Evolutionary conservation across 2,329 filamentous ascomycete species (phyloP).

Genomic region (Plenodomus tracheiphilus): DNA sequence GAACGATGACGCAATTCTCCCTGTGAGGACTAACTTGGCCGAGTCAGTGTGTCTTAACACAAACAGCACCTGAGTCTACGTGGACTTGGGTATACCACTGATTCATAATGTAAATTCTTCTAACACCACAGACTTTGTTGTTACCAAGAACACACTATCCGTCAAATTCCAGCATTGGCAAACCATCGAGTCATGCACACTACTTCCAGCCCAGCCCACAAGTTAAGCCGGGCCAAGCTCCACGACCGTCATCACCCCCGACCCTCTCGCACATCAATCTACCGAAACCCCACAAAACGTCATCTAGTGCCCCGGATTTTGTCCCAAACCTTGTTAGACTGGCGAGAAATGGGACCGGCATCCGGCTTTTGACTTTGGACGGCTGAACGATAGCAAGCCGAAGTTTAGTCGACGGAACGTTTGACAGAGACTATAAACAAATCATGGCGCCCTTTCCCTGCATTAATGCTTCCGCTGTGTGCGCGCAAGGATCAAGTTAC

Average conservation of each 20-base stretch:
- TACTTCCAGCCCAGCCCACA: neutral
- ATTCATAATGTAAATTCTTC: too few relatives aligned
- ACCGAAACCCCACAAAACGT: conserved; percentile 19
- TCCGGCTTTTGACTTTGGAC: conserved; percentile 5
- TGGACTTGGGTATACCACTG: too few relatives aligned
- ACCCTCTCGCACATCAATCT: conserved; percentile 13
- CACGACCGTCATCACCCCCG: conserved; percentile 12
- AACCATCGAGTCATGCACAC: neutral
- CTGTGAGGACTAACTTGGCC: too few relatives aligned
- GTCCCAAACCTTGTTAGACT: conserved; percentile 6
- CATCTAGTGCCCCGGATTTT: conserved; percentile 13
- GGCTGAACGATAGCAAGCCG: neutral
- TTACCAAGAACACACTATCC: too few relatives aligned
- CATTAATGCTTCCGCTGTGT: too few relatives aligned
- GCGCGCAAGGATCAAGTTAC: too few relatives aligned
- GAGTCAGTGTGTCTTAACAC: too few relatives aligned
- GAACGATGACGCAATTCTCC: too few relatives aligned
- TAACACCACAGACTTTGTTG: too few relatives aligned
- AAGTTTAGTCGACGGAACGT: neutral
- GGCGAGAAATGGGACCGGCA: neutral
- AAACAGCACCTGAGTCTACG: too few relatives aligned
- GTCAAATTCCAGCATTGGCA: too few relatives aligned
- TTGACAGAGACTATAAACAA: neutral
- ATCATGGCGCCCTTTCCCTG: neutral
- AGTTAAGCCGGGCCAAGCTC: conserved; percentile 8